Base-by-base conservation (phyloP, 176 grass and related monocot species). In the Dendrocalamus sinicus region DNA sequence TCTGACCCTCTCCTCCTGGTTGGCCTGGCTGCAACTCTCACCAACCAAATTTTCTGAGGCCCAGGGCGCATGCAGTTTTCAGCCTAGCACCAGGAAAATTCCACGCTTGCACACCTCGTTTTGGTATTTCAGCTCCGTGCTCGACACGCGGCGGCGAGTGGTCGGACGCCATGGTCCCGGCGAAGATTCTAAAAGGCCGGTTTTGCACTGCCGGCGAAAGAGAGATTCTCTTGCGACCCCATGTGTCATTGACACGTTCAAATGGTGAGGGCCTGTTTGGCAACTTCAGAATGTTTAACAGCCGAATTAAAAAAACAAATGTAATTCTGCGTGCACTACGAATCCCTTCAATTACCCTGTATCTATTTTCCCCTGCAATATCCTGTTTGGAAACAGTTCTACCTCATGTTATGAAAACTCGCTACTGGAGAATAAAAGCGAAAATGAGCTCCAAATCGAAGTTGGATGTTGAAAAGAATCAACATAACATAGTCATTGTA, bases 21-120 rank as follows among this genome's bases (percentile, higher is more conserved):
- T 87, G 78, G 64, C 44, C 7, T 86, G 47, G 57, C 59, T 13
- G 58, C 67, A 6, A 5, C 58, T 4, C 67, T 43, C 60, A 48
- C 89, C 89, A 90, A 84, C 74, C 80, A 83, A 84, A 53, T 52
- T 87, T 91, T 83, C 11, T 90, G 89, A 50, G 89, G 89, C 28
- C 24, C 73, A 73, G 84, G 70, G 24, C 67, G 55, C 35, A 0
- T 16, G 84, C 53, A 12, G 32, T 8, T 48, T 6, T 4, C 84
- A 71, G 82, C 72, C 35, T 44, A 8, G 22, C 32, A 55, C 43
- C 55, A 26, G 22, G 10, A 40, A 20, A 30, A 14, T 4, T 7
- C 44, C 12, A 37, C 66, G 8, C 3, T 8, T 37, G 14, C 64
- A 64, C 65, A 5, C 65, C 32, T 40, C 70, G 70, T 73, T 9